A percentile compares a stretch with the other conserved stretches of the same genome.
phyloP scores from a whole-genome alignment of 2,329 filamentous ascomycete genomes.

The Talaromyces sp. region DNA sequence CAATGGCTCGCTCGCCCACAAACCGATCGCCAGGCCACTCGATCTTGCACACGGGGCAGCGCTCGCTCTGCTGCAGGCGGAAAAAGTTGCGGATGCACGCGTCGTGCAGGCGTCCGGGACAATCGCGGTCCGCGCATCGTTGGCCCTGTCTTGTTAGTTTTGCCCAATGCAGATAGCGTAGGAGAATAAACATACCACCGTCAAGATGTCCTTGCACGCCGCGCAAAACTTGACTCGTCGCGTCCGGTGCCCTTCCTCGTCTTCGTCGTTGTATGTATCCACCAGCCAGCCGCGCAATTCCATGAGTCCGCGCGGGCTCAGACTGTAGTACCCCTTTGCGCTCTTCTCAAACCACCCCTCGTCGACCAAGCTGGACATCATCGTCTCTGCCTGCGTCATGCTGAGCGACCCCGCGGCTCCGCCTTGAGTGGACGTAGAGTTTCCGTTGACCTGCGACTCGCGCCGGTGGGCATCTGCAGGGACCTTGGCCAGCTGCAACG shows the following conservation, averaged over 20 bases:
- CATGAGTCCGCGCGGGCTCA: constrained; percentile 73
- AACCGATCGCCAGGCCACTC: constrained; percentile 48
- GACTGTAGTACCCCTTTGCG: constrained; percentile 62
- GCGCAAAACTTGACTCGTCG: constrained; percentile 80
- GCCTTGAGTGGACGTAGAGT: constrained; percentile 19
- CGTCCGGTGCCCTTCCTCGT: constrained; percentile 49
- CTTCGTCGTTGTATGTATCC: constrained; percentile 81
- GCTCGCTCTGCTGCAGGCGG: constrained; percentile 55
- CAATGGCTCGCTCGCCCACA: constrained; percentile 49
- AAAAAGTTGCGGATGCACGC: constrained; percentile 71
- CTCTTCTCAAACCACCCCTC: constrained; percentile 85
- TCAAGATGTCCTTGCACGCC: constrained; percentile 86
- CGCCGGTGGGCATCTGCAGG: constrained; percentile 37
- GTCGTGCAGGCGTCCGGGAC: constrained; percentile 67
- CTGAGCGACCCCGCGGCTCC: constrained; percentile 54
- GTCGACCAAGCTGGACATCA: constrained; percentile 64
- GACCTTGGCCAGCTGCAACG: constrained; percentile 59
- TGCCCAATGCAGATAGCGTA: neutral
- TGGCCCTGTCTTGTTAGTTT: constrained; percentile 50
- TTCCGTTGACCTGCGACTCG: constrained; percentile 36
- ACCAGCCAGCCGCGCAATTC: constrained; percentile 79
- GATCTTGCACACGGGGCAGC: constrained; percentile 57
- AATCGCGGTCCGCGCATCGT: constrained; percentile 65
- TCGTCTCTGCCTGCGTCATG: constrained; percentile 68
- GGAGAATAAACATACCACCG: constrained; percentile 46